Evolutionary conservation across 305 asterid species (phyloP), one percentile per base, ranked within the genome.

Genomic region (Vinca major): DNA sequence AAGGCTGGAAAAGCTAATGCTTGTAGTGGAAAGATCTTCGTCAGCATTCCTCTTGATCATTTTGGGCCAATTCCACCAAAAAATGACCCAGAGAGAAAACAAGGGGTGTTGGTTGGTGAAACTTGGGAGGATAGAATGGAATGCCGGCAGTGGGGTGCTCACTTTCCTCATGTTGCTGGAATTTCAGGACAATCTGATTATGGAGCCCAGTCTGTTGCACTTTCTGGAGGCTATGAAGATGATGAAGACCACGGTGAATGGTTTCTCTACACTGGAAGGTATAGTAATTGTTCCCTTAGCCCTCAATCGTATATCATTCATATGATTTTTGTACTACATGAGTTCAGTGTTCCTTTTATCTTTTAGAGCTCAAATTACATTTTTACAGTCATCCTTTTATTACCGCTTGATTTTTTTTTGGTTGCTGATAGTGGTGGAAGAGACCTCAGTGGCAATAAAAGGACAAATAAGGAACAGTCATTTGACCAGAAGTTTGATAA

Each of bases 221-320:
- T 92, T 4, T 92, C 98, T 48, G 96, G 98, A 14, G 98, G 98
- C 40, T 92, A 92, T 21, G 90, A 76, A 67, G 98, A 92, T 51
- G 98, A 92, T 14, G 96, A 92, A 78, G 98, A 92, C 80, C 90
- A 88, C 36, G 98, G 98, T 8, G 98, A 92, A 39, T 92, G 98
- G 98, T 92, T 92, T 75, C 95, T 92, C 71, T 92, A 92, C 73
- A 92, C 98, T 0, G 98, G 98, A 80, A 92, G 98, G 98, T 92
- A 78, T 67, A 21, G 26, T 57, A n/a, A 65, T 57, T 53, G 41
- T 63, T 67, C 21, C 5, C 20, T 41, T 54, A 62, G 41, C 66
- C 65, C 16, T 41, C 44, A 1, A 14, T 48, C 16, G 4, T 4
- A 39, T 39, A 16, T 66, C 62, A 26, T 26, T 63, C 5, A 17